phyloP scores from a whole-genome alignment of 2,329 filamentous ascomycete species.

The Colletotrichum simmondsii region DNA sequence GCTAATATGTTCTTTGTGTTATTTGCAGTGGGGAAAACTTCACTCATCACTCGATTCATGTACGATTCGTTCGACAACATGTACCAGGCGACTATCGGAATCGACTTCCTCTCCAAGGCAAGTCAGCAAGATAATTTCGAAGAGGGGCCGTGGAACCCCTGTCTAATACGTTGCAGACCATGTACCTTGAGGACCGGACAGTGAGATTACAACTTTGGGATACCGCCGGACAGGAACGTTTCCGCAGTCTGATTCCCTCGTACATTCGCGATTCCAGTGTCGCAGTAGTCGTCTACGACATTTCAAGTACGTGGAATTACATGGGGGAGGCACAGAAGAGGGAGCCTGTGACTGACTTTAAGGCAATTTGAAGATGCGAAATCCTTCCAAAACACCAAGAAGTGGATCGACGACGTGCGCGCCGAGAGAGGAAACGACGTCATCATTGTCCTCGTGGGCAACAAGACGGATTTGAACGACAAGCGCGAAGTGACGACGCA shows the following conservation, averaged over 20 bases:
- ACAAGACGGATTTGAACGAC: constrained; percentile 99
- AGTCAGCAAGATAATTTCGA: constrained; percentile 37
- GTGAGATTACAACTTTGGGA: constrained; percentile 98
- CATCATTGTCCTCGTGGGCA: constrained; percentile 97
- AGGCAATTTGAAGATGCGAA: constrained; percentile 73
- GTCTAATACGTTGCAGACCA: constrained; percentile 70
- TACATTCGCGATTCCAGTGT: constrained; percentile 99
- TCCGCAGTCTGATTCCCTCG: constrained; percentile 95
- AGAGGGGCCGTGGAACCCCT: neutral
- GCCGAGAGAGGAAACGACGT: constrained; percentile 98
- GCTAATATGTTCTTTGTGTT: constrained; percentile 8
- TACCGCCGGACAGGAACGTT: constrained; percentile 96
- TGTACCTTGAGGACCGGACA: constrained; percentile 99
- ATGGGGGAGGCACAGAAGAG: neutral
- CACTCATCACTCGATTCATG: constrained; percentile 99
- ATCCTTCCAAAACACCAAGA: constrained; percentile 97
- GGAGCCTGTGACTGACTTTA: neutral
- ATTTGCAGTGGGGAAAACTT: constrained; percentile 93
- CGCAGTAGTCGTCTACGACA: constrained; percentile 98
- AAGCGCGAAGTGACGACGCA: constrained; percentile 97
- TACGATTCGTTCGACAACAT: constrained; percentile 99
- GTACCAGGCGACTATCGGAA: constrained; percentile 99
- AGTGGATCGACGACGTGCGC: constrained; percentile 99
- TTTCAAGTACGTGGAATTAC: constrained; percentile 73
- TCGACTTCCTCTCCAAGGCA: constrained; percentile 99